Evolutionary conservation across 176 grass and related monocot genomes (phyloP), one percentile per base, ranked within the genome.

Genomic region (Phragmites australis): DNA sequence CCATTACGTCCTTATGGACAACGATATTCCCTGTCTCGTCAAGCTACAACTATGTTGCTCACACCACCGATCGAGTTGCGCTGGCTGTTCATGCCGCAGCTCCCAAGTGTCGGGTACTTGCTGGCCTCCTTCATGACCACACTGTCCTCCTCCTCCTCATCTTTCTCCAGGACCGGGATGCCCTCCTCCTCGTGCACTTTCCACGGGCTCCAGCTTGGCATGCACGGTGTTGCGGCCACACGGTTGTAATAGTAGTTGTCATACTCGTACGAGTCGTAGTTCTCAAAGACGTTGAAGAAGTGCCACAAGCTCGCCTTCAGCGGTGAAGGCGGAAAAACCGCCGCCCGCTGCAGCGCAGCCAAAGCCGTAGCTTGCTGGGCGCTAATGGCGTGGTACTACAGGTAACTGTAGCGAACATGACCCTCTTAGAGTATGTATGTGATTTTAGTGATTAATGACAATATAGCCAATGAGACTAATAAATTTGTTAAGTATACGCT

Each of bases 101-200:
- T 76, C 17, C 72, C 75, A 17, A 16, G 37, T 0, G 65, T 47
- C 0, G 77, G 56, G 87, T 82, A 85, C 72, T 70, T 77, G 30
- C 82, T 62, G 6, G 88, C 84, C 82, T 91, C 88, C 31, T 91
- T 90, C 13, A 89, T 31, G 5, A 70, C 82, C 29, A 85, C 45
- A 51, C 62, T 21, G n/a, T 88, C 65, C n/a, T 85, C 81, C n/a
- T n/a, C n/a, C n/a, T n/a, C n/a, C 10, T 87, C 90, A 22, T 85
- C 92, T 13, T 87, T 88, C 63, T 99, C 96, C 9, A 98, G 87
- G 9, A 93, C 96, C 6, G 96, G 96, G 72, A 98, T 95, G 15
- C 96, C 96, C 85, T 98, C 96, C 89, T 93, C 92, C 63, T 95
- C 92, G 82, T 92, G 83, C 86, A 94, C 88, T 83, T 98, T 90